Evolutionary conservation across 352 stramenopile genomes (phyloP), one percentile per base, ranked within the genome.

Genomic region (Globisporangium nagaii): DNA sequence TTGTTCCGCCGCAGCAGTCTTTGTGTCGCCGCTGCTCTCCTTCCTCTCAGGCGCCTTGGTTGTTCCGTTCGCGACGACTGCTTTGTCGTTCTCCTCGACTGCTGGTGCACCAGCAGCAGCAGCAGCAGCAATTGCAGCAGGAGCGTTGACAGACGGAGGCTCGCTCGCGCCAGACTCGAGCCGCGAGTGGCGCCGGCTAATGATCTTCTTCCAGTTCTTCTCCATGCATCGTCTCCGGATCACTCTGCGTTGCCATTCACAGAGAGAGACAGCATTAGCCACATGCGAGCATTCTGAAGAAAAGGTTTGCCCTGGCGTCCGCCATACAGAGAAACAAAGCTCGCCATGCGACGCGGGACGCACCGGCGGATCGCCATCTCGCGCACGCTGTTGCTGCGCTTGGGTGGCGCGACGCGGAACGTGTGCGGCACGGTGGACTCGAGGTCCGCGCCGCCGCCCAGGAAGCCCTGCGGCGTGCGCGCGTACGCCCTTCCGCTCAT

Each of bases 171-270:
- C n/a, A 10, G 20, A 25, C 10, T 56, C 32, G 19, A 76, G 60
- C 39, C 73, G 65, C 30, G 42, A 46, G 42, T 82, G 75, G 30
- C 73, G 65, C 22, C 85, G 52, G 17, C 63, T 77, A 42, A 90
- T 70, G 60, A 90, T 62, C 53, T 90, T 90, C 53, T 78, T 76
- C 80, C 80, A 90, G 69, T 90, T 90, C 46, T 90, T 90, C 59
- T 90, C 76, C 66, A 73, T 82, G 47, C 76, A 88, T 36, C 71
- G 76, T 27, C 73, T 58, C 20, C 76, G 76, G 32, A 90, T 90
- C 15, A 63, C 75, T 48, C 79, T 90, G 25, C 30, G 52, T 32
- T 9, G 52, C 39, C 34, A 61, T 62, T 50, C 25, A 24, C n/a
- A 53, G 17, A 36, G n/a, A 0, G 42, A 42, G 3, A n/a, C 32